A percentile compares a stretch with the other conserved stretches of the same genome.
Evolutionary conservation across 805 yeast species (phyloP).

Genomic region (Cyberlindnera mycetangii): DNA sequence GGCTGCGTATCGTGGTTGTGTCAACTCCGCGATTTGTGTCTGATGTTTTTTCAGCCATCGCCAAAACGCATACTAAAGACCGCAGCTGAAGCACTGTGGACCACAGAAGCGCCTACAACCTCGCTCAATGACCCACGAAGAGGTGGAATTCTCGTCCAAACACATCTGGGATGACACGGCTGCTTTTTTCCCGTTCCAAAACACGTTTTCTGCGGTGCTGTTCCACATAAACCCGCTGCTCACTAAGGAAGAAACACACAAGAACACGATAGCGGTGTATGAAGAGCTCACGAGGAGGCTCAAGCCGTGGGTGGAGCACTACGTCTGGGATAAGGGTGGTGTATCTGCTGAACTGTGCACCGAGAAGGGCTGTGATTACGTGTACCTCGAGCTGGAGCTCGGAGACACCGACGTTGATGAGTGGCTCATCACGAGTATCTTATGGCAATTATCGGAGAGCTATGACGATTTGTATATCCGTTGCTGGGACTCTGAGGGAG

Average conservation of each 20-base stretch:
- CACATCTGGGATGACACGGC: constrained; percentile 19
- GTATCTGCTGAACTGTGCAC: constrained; percentile 3
- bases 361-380: constrained; percentile 13
- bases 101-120: too few species aligned
- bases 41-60: too few species aligned
- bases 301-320: constrained; percentile 36
- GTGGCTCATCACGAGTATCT: constrained; percentile 39
- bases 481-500: constrained; percentile 53
- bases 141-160: neutral
- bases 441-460: constrained; percentile 36
- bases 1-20: neutral
- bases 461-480: constrained; percentile 41
- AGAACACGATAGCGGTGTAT: constrained; percentile 16
- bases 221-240: constrained; percentile 32
- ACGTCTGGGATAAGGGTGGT: constrained; percentile 41
- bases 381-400: constrained; percentile 38
- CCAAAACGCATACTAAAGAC: too few species aligned
- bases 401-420: constrained; percentile 46
- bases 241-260: constrained; percentile 18
- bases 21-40: neutral
- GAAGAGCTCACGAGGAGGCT: constrained; percentile 27
- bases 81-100: too few species aligned
- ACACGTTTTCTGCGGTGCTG: constrained; percentile 8
- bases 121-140: neutral
- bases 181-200: neutral